Base-by-base conservation (phyloP, 2,329 filamentous ascomycete species). In the Fusarium pseudonygamai region DNA sequence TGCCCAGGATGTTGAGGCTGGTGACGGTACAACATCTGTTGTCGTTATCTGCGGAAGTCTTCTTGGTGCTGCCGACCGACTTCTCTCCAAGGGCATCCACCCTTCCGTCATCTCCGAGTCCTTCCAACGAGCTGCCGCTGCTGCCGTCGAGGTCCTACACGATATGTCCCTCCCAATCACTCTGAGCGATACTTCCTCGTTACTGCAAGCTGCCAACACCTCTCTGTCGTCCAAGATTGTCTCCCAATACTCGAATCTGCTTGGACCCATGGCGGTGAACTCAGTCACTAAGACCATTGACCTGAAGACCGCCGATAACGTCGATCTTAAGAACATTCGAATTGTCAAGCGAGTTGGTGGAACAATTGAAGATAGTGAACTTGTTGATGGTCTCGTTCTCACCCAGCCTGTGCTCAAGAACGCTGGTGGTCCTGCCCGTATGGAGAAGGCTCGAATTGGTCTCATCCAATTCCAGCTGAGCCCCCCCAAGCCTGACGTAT, bases 161-260 rank as follows among this genome's bases (percentile, higher is more conserved):
- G 93, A 94, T 76, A 99, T 99, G 94, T 97, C 96, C 78, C 93
- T 96, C 77, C 96, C 96, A 57, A 96, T 99, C 79, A 91, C 93
- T 74, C 90, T 99, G 68, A 91, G 89, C 81, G 96, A 99, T 83
- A 95, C 94, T 66, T 88, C 93, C 49, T 95, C 95, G 45, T 92
- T 99, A 71, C 91, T 98, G 75, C 97, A 98, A 87, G 96, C 96
- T 71, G 96, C 96, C 75, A 97, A 96, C 77, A 99, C 96, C 57
- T 97, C 96, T 42, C 91, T 99, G 62, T 98, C 95, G 57, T 98
- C 96, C 78, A 99, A 99, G 87, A 98, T 99, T 79, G 96, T 99
- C 71, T 96, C 96, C 67, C 96, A 98, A 85, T 95, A 99, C 84
- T 96, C 96, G 39, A 96, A 95, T 82, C 89, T 96, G 45, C 90